Percentiles rank a stretch among this genome's conserved stretches.
Conservation (phyloP, 2,329 filamentous ascomycete genomes). For the Chrysosporium queenslandicum region DNA sequence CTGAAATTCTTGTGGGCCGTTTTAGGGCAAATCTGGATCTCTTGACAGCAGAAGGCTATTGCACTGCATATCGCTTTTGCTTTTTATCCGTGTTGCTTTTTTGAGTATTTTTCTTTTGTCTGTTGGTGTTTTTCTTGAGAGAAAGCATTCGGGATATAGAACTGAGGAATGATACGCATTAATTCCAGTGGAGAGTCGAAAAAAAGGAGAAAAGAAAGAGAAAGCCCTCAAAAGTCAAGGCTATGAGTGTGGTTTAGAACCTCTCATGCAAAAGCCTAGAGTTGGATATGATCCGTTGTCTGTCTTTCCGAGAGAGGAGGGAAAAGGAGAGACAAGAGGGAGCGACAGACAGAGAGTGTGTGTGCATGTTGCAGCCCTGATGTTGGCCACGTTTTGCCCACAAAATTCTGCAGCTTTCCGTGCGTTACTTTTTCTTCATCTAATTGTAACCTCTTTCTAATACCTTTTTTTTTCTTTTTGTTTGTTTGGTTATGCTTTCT, state of each 20-base stretch:
- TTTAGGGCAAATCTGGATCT: background rate
- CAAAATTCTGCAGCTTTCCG: conserved; percentile 2
- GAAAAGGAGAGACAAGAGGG: no score
- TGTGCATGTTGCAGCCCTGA: conserved; percentile 1
- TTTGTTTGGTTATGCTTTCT: no score
- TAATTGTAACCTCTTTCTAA: background rate
- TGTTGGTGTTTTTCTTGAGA: conserved; percentile 4
- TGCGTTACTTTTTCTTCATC: background rate
- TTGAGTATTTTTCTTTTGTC: conserved; percentile 6
- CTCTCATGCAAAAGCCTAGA: background rate
- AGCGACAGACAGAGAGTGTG: no score
- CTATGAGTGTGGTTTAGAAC: background rate
- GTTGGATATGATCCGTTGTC: background rate
- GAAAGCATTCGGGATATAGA: conserved; percentile 10
- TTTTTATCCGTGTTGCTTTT: conserved; percentile 6
- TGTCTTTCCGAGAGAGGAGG: background rate
- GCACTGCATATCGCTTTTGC: no score
- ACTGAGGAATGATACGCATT: conserved; percentile 8
- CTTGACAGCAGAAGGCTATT: no score
- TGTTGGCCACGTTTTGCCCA: conserved; percentile 6
- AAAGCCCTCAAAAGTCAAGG: background rate
- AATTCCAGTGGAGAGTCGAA: background rate
- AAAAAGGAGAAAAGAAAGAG: background rate
- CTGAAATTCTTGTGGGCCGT: conserved; percentile 3
- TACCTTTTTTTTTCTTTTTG: background rate